Evolutionary conservation across 2,329 filamentous ascomycete genomes (phyloP).

Genomic region (Penicillium sp.): DNA sequence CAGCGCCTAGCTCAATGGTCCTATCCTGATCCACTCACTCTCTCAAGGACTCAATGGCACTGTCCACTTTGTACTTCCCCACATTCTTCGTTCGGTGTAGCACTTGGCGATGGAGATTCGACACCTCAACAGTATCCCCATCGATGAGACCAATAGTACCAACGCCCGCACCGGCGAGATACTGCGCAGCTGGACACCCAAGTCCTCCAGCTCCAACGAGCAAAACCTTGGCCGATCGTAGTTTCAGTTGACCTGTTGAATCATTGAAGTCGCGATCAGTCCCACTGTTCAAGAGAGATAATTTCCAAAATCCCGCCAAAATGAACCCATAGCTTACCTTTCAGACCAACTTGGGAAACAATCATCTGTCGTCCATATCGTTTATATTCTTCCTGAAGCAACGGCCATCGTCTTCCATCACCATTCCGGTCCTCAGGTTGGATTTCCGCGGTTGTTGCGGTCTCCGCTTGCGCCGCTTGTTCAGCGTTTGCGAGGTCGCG

Average conservation of each 20-base stretch:
- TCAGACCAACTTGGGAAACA: conserved; percentile 73
- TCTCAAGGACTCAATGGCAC: conserved; percentile 60
- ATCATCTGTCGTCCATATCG: conserved; percentile 91
- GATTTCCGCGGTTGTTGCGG: conserved; percentile 1
- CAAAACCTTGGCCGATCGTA: conserved; percentile 69
- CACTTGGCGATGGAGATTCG: conserved; percentile 91
- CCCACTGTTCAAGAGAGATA: no score
- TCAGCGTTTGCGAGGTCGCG: conserved; percentile 34
- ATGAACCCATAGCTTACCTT: conserved; percentile 51
- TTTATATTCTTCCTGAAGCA: conserved; percentile 70
- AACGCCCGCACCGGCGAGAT: conserved; percentile 84
- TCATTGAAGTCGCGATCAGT: neutral
- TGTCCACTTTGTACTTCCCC: conserved; percentile 76
- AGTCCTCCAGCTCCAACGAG: conserved; percentile 85
- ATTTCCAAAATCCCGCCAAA: neutral
- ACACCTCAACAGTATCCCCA: conserved; percentile 80
- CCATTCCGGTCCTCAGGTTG: neutral
- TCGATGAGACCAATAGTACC: conserved; percentile 82
- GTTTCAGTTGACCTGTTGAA: conserved; percentile 65
- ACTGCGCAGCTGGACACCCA: conserved; percentile 88
- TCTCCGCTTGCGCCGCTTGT: conserved; percentile 19
- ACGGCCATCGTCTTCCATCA: conserved; percentile 58
- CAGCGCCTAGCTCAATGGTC: conserved; percentile 1
- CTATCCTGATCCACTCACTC: conserved; percentile 41
- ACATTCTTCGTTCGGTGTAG: conserved; percentile 70